These are phyloP conservation scores for Takashimella tepidaria DNA, from an alignment of 1,284 basidiomycete genomes.

Conservation along the genomic window DNA sequence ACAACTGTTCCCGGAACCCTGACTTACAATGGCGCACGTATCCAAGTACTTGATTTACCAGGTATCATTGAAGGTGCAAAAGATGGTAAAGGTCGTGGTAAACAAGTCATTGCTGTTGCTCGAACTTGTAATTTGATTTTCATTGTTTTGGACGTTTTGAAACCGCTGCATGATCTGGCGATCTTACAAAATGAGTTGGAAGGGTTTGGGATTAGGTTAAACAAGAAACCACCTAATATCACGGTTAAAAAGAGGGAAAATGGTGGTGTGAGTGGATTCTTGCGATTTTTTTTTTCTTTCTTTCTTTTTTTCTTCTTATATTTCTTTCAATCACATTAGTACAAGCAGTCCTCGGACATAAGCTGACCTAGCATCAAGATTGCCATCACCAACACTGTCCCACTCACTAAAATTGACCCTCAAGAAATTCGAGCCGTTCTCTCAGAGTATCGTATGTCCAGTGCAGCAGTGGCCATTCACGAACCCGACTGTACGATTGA, in stretches of 20 bases:
- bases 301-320: too few species aligned
- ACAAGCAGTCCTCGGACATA: too few species aligned
- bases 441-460: slow-evolving; percentile 82
- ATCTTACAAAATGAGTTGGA: slow-evolving; percentile 89
- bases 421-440: slow-evolving; percentile 96
- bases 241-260: slow-evolving; percentile 87
- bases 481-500: slow-evolving; percentile 91
- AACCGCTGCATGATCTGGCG: slow-evolving; percentile 90
- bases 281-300: too few species aligned
- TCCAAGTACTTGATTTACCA: slow-evolving; percentile 53
- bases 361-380: slow-evolving; percentile 51
- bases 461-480: slow-evolving; percentile 90
- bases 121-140: slow-evolving; percentile 98
- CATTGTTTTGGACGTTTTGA: slow-evolving; percentile 95
- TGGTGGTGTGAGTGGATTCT: slow-evolving; percentile 57
- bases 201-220: slow-evolving; percentile 93
- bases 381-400: slow-evolving; percentile 90
- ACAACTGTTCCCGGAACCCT: slow-evolving; percentile 82
- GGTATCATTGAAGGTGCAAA: slow-evolving; percentile 97
- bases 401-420: slow-evolving; percentile 91
- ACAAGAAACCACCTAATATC: slow-evolving; percentile 91
- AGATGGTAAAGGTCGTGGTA: slow-evolving; percentile 95
- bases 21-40: slow-evolving; percentile 59
- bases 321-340: too few species aligned
- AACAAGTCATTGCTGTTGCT: slow-evolving; percentile 90